These are phyloP conservation scores for Heliosperma pusillum DNA, from an alignment of 148 eudicot species.

Conservation along the genomic window DNA sequence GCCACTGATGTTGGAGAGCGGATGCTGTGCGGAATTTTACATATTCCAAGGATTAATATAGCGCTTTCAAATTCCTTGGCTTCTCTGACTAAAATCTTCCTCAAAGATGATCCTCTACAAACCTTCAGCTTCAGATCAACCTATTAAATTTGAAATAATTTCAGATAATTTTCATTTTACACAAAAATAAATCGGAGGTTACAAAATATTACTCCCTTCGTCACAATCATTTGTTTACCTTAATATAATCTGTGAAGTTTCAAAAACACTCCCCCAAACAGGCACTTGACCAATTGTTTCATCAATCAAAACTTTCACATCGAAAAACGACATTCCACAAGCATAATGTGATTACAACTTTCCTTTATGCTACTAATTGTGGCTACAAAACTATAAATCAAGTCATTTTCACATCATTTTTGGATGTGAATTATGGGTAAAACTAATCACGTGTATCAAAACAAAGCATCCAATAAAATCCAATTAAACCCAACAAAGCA, in stretches of 20 bases:
- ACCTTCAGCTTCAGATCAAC: slow-evolving; percentile 74
- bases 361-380: slow-evolving; percentile 6
- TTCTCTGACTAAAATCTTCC: slow-evolving; percentile 53
- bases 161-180: not conserved
- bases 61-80: slow-evolving; percentile 42
- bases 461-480: not conserved
- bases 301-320: slow-evolving; percentile 2
- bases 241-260: no score
- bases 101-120: slow-evolving; percentile 58
- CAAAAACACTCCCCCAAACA: not conserved
- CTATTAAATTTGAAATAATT: slow-evolving; percentile 26
- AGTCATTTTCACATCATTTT: slow-evolving; percentile 13
- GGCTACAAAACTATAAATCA: slow-evolving; percentile 6
- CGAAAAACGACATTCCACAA: slow-evolving; percentile 7
- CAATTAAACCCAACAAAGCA: not conserved
- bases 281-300: not conserved
- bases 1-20: slow-evolving; percentile 63
- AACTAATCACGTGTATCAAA: not conserved
- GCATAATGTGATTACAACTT: slow-evolving; percentile 2
- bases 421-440: not conserved
- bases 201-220: not conserved
- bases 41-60: slow-evolving; percentile 49
- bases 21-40: slow-evolving; percentile 43
- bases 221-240: not conserved
- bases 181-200: not conserved